phyloP scores from a whole-genome alignment of 345 rosid genomes.

The Ceriops zippeliana region DNA sequence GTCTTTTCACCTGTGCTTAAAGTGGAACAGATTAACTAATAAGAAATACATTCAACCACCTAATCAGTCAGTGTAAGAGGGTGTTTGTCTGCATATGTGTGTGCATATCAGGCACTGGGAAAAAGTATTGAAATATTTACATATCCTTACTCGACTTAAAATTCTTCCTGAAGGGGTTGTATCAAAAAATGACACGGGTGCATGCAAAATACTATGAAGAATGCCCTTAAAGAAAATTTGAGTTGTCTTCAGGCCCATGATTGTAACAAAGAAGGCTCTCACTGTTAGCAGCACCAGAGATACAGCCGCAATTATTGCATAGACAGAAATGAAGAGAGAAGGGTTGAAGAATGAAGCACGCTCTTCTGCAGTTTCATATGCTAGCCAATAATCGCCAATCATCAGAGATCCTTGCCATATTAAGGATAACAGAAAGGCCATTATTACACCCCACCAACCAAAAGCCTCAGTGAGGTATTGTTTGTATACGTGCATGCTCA shows the following conservation, averaged over 20 bases:
- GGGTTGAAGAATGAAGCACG: slow-evolving; percentile 48
- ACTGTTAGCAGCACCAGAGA: slow-evolving; percentile 50
- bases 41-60: too few relatives aligned
- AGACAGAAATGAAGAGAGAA: slow-evolving; percentile 54
- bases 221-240: slow-evolving; percentile 71
- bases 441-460: slow-evolving; percentile 84
- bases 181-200: slow-evolving; percentile 98
- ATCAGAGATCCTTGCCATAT: slow-evolving; percentile 72
- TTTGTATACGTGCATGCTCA: slow-evolving; percentile 66
- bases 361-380: slow-evolving; percentile 72
- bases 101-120: too few relatives aligned
- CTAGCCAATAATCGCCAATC: slow-evolving; percentile 94
- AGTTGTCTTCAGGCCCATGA: slow-evolving; percentile 77
- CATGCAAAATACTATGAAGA: slow-evolving; percentile 78
- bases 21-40: too few relatives aligned
- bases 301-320: slow-evolving; percentile 50
- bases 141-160: slow-evolving; percentile 67
- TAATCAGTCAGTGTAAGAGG: too few relatives aligned
- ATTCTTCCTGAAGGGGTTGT: slow-evolving; percentile 97
- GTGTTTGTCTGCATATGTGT: too few relatives aligned
- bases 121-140: not conserved
- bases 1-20: too few relatives aligned
- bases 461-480: slow-evolving; percentile 76
- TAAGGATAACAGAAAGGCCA: slow-evolving; percentile 54
- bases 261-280: slow-evolving; percentile 51